These are phyloP conservation scores for Rickenella mellea DNA, from an alignment of 768 basidiomycete genomes.

Conservation along the genomic window DNA sequence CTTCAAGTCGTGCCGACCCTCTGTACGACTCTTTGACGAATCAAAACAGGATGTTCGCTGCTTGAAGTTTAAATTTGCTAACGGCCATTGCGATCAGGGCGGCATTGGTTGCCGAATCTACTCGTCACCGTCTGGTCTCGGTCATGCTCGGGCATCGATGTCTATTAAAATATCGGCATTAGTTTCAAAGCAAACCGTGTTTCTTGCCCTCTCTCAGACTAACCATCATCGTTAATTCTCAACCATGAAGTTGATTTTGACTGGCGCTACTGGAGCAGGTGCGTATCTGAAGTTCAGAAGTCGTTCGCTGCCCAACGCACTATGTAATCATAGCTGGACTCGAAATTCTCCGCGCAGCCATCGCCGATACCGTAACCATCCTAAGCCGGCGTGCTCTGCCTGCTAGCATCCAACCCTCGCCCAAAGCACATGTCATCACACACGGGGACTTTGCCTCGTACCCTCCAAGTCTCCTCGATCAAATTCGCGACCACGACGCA, in stretches of 20 bases:
- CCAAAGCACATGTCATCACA: slow-evolving; percentile 21
- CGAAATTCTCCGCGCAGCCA: slow-evolving; percentile 22
- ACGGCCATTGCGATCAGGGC: no score
- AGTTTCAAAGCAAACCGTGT: no score
- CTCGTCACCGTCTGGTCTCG: no score
- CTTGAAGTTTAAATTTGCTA: no score
- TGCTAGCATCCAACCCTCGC: slow-evolving; percentile 16
- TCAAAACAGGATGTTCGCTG: no score
- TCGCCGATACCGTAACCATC: slow-evolving; percentile 23
- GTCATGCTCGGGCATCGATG: no score
- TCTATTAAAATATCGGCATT: no score
- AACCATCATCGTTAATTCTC: no score
- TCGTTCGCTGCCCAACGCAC: background rate
- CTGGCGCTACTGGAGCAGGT: slow-evolving; percentile 26
- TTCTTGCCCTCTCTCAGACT: no score
- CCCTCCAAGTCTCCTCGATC: slow-evolving; percentile 17
- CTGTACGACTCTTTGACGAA: no score
- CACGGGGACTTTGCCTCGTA: slow-evolving; percentile 25
- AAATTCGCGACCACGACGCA: slow-evolving; percentile 23
- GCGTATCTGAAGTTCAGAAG: background rate
- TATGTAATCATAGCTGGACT: slow-evolving; percentile 20
- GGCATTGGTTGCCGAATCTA: no score
- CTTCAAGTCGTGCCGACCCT: no score
- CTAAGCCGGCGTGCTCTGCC: slow-evolving; percentile 24
- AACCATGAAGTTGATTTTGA: slow-evolving; percentile 20